Conservation (phyloP, 331 rosid species). For the Phaseolus coccineus region DNA sequence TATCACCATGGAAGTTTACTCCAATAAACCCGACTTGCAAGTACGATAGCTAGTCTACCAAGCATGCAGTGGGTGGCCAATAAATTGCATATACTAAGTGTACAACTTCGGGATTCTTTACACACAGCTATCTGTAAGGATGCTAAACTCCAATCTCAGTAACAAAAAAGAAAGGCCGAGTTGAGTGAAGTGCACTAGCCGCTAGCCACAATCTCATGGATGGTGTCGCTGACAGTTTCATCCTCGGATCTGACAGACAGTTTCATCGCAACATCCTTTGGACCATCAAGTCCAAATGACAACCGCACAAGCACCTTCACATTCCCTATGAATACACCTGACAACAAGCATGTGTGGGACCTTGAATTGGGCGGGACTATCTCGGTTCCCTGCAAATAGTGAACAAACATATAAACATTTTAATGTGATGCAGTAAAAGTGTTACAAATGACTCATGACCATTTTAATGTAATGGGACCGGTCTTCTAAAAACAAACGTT, state of each 20-base stretch:
- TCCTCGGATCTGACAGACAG: constrained; percentile 88
- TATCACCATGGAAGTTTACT: constrained; percentile 41
- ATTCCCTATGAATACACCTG: constrained; percentile 84
- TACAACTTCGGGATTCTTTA: constrained; percentile 55
- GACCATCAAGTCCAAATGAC: constrained; percentile 90
- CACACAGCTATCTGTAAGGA: constrained; percentile 56
- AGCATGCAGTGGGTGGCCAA: constrained; percentile 45
- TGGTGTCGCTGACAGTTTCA: constrained; percentile 73
- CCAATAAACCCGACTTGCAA: constrained; percentile 40
- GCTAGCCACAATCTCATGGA: constrained; percentile 94
- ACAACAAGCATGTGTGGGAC: constrained; percentile 86
- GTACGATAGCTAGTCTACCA: constrained; percentile 39
- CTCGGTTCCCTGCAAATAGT: constrained; percentile 85
- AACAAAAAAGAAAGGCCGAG: constrained; percentile 47
- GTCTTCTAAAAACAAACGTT: constrained; percentile 30
- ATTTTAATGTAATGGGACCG: constrained; percentile 27
- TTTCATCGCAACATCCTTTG: constrained; percentile 97
- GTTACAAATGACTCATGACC: constrained; percentile 4
- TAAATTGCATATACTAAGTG: constrained; percentile 43
- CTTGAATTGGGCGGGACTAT: constrained; percentile 85
- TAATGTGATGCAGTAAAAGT: constrained; percentile 13
- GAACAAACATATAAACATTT: background rate
- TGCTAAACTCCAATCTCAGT: constrained; percentile 51
- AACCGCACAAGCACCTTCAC: constrained; percentile 89
- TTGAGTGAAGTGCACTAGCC: constrained; percentile 64